Conservation (phyloP, 1,139 yeast genomes). For the Blastobotrys raffinosifermentans region DNA sequence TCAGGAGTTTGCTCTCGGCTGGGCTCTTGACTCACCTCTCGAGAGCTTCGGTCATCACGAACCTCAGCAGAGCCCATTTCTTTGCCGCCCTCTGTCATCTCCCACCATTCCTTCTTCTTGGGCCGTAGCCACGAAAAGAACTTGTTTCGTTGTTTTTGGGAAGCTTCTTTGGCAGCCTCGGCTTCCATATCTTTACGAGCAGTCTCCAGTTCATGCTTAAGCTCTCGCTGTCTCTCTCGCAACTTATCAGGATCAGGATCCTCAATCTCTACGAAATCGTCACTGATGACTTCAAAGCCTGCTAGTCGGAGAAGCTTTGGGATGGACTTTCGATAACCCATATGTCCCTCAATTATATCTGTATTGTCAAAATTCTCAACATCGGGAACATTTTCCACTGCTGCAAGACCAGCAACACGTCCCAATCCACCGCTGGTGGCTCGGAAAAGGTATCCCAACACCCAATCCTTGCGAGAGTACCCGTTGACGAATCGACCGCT, state of each 20-base stretch:
- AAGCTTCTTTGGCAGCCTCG: conserved; percentile 26
- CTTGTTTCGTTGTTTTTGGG: conserved; percentile 34
- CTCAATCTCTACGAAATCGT: conserved; percentile 91
- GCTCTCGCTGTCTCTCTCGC: conserved; percentile 68
- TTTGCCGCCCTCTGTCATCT: conserved; percentile 42
- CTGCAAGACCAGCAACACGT: conserved; percentile 83
- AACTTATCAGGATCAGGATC: conserved; percentile 90
- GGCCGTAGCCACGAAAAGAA: conserved; percentile 56
- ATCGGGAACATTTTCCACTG: conserved; percentile 54
- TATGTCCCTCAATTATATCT: conserved; percentile 84
- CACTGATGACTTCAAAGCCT: conserved; percentile 80
- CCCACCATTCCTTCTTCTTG: conserved; percentile 87
- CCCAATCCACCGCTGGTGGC: conserved; percentile 95
- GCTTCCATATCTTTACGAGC: conserved; percentile 53
- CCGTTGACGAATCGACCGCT: conserved; percentile 90
- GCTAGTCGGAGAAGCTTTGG: conserved; percentile 65
- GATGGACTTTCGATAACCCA: conserved; percentile 92
- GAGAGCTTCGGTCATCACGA: conserved; percentile 8
- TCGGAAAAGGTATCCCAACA: conserved; percentile 86
- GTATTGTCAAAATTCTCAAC: conserved; percentile 87
- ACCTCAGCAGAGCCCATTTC: conserved; percentile 18
- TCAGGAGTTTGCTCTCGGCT: no score
- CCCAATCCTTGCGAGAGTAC: conserved; percentile 91
- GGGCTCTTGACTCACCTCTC: neutral
- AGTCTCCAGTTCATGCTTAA: conserved; percentile 78